Percentiles rank a stretch among this genome's conserved stretches.
These are phyloP conservation scores for Fusarium piperis DNA, from an alignment of 2,329 filamentous ascomycete species.

Conservation along the genomic window DNA sequence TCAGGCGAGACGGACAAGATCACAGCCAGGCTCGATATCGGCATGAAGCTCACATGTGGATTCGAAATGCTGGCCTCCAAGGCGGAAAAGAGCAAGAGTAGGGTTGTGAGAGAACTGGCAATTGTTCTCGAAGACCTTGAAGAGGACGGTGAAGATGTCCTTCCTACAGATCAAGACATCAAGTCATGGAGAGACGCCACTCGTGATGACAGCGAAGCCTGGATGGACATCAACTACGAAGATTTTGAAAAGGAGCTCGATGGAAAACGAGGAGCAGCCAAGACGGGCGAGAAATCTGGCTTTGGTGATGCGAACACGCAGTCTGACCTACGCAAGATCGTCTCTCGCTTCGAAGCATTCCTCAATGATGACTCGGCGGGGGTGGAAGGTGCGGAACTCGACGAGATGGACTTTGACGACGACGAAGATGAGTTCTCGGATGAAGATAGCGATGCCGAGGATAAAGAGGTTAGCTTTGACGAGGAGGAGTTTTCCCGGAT, in stretches of 20 bases:
- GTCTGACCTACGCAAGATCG: constrained; percentile 86
- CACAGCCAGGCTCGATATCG: constrained; percentile 66
- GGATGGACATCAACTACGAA: constrained; percentile 91
- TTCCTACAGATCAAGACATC: constrained; percentile 82
- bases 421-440: constrained; percentile 63
- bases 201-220: constrained; percentile 84
- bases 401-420: constrained; percentile 76
- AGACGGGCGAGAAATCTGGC: constrained; percentile 50
- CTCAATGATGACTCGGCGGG: constrained; percentile 87
- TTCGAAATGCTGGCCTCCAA: constrained; percentile 86
- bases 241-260: constrained; percentile 87
- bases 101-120: constrained; percentile 77
- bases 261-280: constrained; percentile 53
- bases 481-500: constrained; percentile 86
- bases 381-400: constrained; percentile 77
- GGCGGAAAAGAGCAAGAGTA: constrained; percentile 73
- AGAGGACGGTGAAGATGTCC: constrained; percentile 70
- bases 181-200: constrained; percentile 68
- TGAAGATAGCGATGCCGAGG: constrained; percentile 71
- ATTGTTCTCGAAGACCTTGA: constrained; percentile 80
- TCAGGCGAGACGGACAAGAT: constrained; percentile 25
- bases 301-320: constrained; percentile 76
- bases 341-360: constrained; percentile 92
- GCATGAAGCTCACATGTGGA: constrained; percentile 90
- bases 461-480: constrained; percentile 81